A percentile compares a stretch with the other conserved stretches of the same genome.
Evolutionary conservation across 257 asterid genomes (phyloP).

Genomic region (Nicotiana undulata): DNA sequence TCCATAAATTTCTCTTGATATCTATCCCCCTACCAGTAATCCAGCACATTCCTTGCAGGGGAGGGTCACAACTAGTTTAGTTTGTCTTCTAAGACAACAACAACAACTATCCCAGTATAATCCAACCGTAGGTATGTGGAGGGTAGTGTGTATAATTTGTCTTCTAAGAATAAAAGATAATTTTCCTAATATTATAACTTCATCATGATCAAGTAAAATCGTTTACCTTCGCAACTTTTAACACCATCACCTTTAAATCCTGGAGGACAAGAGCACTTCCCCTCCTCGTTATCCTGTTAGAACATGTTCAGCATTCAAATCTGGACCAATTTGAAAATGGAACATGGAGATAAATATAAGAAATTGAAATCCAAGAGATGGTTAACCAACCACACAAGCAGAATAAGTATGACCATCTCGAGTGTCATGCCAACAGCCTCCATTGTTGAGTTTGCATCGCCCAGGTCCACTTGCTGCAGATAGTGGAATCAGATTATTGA

Average conservation of each 20-base stretch:
- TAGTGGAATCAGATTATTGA: background rate
- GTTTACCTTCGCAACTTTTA: constrained; percentile 72
- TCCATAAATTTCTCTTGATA: background rate
- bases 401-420: constrained; percentile 53
- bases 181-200: background rate
- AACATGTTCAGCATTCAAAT: background rate
- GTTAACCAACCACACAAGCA: constrained; percentile 74
- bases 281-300: constrained; percentile 57
- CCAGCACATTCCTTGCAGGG: background rate
- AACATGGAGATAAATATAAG: background rate
- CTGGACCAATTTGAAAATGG: background rate
- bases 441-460: constrained; percentile 70
- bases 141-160: background rate
- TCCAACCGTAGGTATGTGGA: no score
- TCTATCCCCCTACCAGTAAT: background rate
- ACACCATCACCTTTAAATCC: constrained; percentile 83
- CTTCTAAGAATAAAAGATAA: background rate
- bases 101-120: no score
- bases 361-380: background rate
- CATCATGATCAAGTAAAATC: background rate
- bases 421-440: constrained; percentile 89
- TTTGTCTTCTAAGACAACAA: background rate
- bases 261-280: constrained; percentile 75
- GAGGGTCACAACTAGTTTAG: background rate
- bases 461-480: constrained; percentile 58